phyloP scores from a whole-genome alignment of 2,329 filamentous ascomycete species.

The Helminthosporium solani region DNA sequence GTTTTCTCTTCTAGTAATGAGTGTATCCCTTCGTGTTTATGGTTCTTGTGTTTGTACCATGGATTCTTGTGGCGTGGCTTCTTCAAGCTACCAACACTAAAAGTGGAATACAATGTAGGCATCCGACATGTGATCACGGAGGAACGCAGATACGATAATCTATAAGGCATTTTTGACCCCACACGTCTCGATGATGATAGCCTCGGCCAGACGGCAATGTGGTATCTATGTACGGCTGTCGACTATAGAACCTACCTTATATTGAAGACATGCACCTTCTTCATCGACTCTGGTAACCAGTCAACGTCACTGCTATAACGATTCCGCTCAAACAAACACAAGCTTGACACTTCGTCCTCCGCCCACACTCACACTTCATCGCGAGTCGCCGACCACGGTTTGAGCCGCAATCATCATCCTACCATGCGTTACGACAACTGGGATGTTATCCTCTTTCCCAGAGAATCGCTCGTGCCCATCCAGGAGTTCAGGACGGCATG shows the following conservation, averaged over 20 bases:
- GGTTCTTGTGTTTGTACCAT: neutral
- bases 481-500: constrained; percentile 82
- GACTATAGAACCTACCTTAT: neutral
- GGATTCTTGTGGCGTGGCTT: neutral
- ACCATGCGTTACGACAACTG: constrained; percentile 82
- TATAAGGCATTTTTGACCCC: no score
- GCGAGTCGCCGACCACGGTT: constrained; percentile 20
- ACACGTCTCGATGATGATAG: no score
- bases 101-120: no score
- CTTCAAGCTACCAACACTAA: neutral
- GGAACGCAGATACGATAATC: no score
- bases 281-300: neutral
- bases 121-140: no score
- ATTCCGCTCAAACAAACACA: constrained; percentile 1
- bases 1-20: constrained; percentile 1
- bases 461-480: constrained; percentile 65
- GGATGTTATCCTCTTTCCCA: constrained; percentile 80
- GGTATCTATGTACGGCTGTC: no score
- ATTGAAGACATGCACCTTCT: neutral
- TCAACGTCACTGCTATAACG: neutral
- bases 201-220: no score
- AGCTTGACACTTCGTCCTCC: constrained; percentile 4
- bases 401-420: constrained; percentile 21
- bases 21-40: neutral
- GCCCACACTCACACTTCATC: constrained; percentile 9